These are phyloP conservation scores for Halteria grandinella DNA, from an alignment of 73 alveolate species.

Conservation along the genomic window DNA sequence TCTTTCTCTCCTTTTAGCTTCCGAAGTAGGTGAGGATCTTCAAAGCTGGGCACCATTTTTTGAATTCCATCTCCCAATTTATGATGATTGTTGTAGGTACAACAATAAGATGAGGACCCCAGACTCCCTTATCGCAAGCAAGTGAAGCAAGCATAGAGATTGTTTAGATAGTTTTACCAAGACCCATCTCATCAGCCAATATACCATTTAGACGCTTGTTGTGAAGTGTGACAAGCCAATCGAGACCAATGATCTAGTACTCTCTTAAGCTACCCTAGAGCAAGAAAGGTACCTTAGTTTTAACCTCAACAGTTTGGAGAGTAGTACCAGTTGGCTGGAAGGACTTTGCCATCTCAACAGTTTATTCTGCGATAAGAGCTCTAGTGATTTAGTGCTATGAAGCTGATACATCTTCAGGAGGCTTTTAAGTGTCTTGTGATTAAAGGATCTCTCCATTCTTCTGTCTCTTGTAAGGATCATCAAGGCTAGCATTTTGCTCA, in stretches of 20 bases:
- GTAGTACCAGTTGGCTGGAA: conserved; percentile 81
- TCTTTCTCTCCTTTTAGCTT: conserved; percentile 88
- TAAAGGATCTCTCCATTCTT: conserved; percentile 23
- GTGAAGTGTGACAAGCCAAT: conserved; percentile 97
- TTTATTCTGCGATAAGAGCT: conserved; percentile 66
- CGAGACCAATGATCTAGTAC: conserved; percentile 96
- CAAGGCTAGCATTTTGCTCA: too few species aligned
- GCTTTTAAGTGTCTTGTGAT: conserved; percentile 41
- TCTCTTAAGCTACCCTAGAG: conserved; percentile 95
- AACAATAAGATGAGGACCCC: conserved; percentile 98
- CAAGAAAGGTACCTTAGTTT: conserved; percentile 91
- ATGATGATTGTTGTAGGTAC: conserved; percentile 95
- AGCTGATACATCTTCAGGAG: conserved; percentile 65
- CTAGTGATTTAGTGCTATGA: conserved; percentile 59
- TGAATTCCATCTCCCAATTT: conserved; percentile 95
- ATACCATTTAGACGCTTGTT: conserved; percentile 98
- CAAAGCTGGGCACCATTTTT: conserved; percentile 92
- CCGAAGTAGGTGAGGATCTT: conserved; percentile 98
- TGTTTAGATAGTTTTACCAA: conserved; percentile 98
- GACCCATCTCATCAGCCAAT: conserved; percentile 99
- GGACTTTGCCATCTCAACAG: conserved; percentile 82
- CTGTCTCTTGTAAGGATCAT: conserved; percentile 54
- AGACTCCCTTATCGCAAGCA: conserved; percentile 83
- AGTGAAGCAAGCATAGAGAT: conserved; percentile 95
- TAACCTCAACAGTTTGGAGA: conserved; percentile 68